A percentile compares a stretch with the other conserved stretches of the same genome.
Conservation (phyloP, 345 rosid species). For the Euphorbia lathyris region DNA sequence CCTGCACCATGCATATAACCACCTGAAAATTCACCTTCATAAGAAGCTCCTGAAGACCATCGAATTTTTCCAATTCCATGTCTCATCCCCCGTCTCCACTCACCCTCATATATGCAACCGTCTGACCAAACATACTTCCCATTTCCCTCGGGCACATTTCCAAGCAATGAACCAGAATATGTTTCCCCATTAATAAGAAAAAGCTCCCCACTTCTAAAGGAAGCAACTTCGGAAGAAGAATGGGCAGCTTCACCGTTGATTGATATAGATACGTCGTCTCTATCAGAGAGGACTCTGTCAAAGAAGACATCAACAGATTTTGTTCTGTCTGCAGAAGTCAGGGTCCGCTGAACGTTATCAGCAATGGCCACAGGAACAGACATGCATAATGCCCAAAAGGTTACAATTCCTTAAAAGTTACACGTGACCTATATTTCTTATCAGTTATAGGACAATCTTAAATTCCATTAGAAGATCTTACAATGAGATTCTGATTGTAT, state of each 20-base stretch:
- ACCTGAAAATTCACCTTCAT: slow-evolving; percentile 87
- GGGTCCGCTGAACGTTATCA: slow-evolving; percentile 44
- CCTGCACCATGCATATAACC: slow-evolving; percentile 89
- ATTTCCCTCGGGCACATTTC: slow-evolving; percentile 73
- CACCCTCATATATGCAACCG: slow-evolving; percentile 73
- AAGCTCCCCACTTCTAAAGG: slow-evolving; percentile 66
- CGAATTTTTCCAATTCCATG: slow-evolving; percentile 72
- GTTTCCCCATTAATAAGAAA: slow-evolving; percentile 63
- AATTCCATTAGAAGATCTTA: slow-evolving; percentile 30
- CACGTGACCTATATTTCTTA: slow-evolving; percentile 20
- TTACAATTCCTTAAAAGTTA: slow-evolving; percentile 33
- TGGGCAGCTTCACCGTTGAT: slow-evolving; percentile 51
- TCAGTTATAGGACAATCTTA: slow-evolving; percentile 21
- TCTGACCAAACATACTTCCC: slow-evolving; percentile 86
- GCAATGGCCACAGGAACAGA: slow-evolving; percentile 62
- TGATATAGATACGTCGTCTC: slow-evolving; percentile 35
- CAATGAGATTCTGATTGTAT: slow-evolving; percentile 18
- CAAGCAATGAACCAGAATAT: slow-evolving; percentile 71
- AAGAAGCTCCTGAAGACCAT: slow-evolving; percentile 72
- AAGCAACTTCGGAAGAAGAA: slow-evolving; percentile 44
- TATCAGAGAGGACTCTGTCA: slow-evolving; percentile 42
- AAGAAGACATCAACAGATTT: slow-evolving; percentile 55
- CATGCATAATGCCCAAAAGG: slow-evolving; percentile 73
- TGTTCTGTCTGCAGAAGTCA: slow-evolving; percentile 64
- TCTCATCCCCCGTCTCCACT: slow-evolving; percentile 91